Evolutionary conservation across 2,329 filamentous ascomycete genomes (phyloP).

Genomic region (Colletotrichum navitas): DNA sequence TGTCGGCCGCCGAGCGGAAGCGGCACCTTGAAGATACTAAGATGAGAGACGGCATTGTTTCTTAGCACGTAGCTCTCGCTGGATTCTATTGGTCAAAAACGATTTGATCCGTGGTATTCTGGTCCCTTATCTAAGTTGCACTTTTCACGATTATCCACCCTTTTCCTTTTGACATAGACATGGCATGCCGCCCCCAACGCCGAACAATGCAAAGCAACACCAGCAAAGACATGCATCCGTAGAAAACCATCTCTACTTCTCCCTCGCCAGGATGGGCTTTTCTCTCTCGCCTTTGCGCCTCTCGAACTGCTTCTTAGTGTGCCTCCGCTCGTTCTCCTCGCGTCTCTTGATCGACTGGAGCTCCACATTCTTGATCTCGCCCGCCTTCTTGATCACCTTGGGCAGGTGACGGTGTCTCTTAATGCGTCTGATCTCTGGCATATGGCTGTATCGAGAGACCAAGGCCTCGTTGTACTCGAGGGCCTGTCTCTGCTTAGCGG

Average conservation of each 20-base stretch:
- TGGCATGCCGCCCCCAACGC: conserved; percentile 39
- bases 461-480: conserved; percentile 93
- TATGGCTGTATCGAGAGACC: conserved; percentile 87
- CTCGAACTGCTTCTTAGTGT: conserved; percentile 85
- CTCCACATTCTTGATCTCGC: conserved; percentile 93
- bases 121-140: conserved; percentile 23
- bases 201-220: conserved; percentile 42
- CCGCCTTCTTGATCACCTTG: conserved; percentile 94
- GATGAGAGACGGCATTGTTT: not conserved
- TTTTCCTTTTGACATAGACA: conserved; percentile 27
- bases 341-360: conserved; percentile 87
- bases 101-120: conserved; percentile 31
- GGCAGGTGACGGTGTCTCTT: conserved; percentile 91
- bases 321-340: conserved; percentile 94
- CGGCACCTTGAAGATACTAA: not conserved
- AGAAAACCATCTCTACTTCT: conserved; percentile 59
- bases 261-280: conserved; percentile 85
- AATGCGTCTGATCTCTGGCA: conserved; percentile 96
- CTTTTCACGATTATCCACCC: conserved; percentile 36
- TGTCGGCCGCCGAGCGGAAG: conserved; percentile 16
- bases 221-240: conserved; percentile 1
- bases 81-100: conserved; percentile 15
- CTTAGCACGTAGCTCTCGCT: conserved; percentile 12
- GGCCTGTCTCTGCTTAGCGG: conserved; percentile 84
- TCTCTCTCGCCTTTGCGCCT: conserved; percentile 84